Evolutionary conservation across 352 stramenopile species (phyloP), one percentile per base, ranked within the genome.

Genomic region (Globisporangium middletonii): DNA sequence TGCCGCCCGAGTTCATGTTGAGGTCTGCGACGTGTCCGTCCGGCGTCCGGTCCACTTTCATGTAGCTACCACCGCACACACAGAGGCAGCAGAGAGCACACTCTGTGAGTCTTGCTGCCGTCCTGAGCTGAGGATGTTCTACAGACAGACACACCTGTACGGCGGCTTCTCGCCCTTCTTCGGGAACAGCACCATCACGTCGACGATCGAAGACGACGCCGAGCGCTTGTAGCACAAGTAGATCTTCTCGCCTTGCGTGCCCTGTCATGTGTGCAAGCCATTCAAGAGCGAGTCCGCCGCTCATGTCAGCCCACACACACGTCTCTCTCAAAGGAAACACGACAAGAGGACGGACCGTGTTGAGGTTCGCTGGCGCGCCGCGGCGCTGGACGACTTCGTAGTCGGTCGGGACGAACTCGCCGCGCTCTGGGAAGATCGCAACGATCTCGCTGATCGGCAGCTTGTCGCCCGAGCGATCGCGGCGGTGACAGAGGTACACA

Each of bases 81-180:
- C 19, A 33, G 6, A 49, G 6, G 23, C 6, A 12, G 4, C n/a
- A 15, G 8, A 26, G 3, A 47, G 11, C 41, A 45, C 15, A 16
- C 41, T 4, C 13, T 4, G 15, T n/a, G 11, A 45, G 41, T 45
- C 41, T 19, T 43, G 19, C 3, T 15, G 2, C 28, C 42, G 56
- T 53, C n/a, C 38, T 13, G 7, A 15, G 1, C 41, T 18, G 9
- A 30, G 16, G 13, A 13, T 12, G 1, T n/a, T 13, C 16, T 15
- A 13, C 45, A 33, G 16, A 3, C 11, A 5, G 13, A 8, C 57
- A 53, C 72, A 95, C 79, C 83, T 80, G 46, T 92, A 95, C 5
- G 83, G 83, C 30, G 89, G 64, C 26, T 77, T 89, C 42, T 93
- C 85, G n/a, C 81, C 84, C 60, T 95, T 95, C 43, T 79, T 82